Base-by-base conservation (phyloP, 768 basidiomycete species). In the Amanita phalloides region DNA sequence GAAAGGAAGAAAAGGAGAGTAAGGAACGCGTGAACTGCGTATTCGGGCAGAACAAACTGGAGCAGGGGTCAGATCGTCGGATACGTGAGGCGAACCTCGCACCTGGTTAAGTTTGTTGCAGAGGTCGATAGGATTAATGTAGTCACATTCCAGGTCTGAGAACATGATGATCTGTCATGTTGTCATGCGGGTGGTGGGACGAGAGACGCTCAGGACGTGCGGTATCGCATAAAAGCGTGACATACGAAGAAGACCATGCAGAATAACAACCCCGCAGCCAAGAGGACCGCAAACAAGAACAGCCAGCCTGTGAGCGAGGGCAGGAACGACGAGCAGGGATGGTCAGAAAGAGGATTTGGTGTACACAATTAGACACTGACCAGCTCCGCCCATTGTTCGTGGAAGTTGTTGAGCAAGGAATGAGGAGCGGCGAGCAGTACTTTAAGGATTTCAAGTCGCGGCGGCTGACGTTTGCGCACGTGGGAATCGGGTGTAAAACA, bases 41-140 rank as follows among this genome's bases (percentile, higher is more conserved):
- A 93, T 76, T 99, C 96, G 44, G 96, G 96, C 21, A 98, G 75
- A 47, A 98, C 91, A 64, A 99, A 98, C 95, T 99, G 56, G 4
- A 23, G 35, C 23, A 10, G 20, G 50, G 9, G 45, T 25, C 11
- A 13, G 44, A 6, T 28, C 17, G 44, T 9, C 23, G 20, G 14
- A 43, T 17, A 17, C 35, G 37, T 13, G 28, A 13, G 8, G 6
- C 6, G 8, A 23, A n/a, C 36, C 25, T 25, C 76, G 43, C 57
- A 95, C 95, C 70, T 93, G 90, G 66, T 98, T 98, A 61, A 98
- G 84, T 75, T 96, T 97, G 72, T 98, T 98, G 72, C 96, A 98
- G 36, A 98, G 84, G 69, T 99, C 96, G 81, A 99, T 99, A 48
- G 96, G 96, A 71, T 99, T 99, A 76, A 98, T 95, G 73, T 97